These are phyloP conservation scores for Litsea cubeba DNA, from an alignment of 164 flowering plant species.

Conservation along the genomic window DNA sequence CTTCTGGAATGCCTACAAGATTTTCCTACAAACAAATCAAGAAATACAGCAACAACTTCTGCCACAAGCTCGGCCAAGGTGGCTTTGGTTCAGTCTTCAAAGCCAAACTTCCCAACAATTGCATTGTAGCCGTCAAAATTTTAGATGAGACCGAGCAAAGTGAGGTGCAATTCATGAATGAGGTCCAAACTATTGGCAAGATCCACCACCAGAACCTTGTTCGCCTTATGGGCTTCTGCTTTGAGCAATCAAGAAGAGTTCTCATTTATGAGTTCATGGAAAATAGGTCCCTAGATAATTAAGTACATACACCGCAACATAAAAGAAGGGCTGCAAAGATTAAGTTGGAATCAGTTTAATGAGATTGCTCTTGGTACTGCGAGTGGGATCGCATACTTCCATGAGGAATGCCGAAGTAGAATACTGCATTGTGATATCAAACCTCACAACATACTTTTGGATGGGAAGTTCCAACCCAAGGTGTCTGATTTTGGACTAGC, in stretches of 20 bases:
- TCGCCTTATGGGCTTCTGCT: slow-evolving; percentile 11
- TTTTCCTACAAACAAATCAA: slow-evolving; percentile 7
- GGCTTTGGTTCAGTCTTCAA: slow-evolving; percentile 9
- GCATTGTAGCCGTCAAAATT: not conserved
- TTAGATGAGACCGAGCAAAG: not conserved
- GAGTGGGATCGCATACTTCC: slow-evolving; percentile 2
- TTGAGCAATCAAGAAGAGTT: not conserved
- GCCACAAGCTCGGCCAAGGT: slow-evolving; percentile 9
- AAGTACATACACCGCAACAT: not conserved
- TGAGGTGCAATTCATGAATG: slow-evolving; percentile 9
- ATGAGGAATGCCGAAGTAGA: slow-evolving; percentile 3
- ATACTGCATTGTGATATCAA: slow-evolving; percentile 13
- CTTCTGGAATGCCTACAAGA: too few species aligned
- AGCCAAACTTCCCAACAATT: slow-evolving; percentile 1
- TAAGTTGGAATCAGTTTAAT: slow-evolving; percentile 3
- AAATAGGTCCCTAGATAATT: not conserved
- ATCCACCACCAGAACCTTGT: slow-evolving; percentile 10
- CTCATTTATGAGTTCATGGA: too few species aligned
- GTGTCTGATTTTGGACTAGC: slow-evolving; percentile 13
- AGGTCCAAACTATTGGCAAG: slow-evolving; percentile 5
- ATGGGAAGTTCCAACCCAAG: not conserved
- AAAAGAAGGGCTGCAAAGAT: not conserved
- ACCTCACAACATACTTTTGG: slow-evolving; percentile 11
- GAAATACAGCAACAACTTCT: slow-evolving; percentile 4
- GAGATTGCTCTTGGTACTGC: slow-evolving; percentile 14